Evolutionary conservation across 1,139 yeast species (phyloP).

Genomic region (Arxiozyma slooffiae): DNA sequence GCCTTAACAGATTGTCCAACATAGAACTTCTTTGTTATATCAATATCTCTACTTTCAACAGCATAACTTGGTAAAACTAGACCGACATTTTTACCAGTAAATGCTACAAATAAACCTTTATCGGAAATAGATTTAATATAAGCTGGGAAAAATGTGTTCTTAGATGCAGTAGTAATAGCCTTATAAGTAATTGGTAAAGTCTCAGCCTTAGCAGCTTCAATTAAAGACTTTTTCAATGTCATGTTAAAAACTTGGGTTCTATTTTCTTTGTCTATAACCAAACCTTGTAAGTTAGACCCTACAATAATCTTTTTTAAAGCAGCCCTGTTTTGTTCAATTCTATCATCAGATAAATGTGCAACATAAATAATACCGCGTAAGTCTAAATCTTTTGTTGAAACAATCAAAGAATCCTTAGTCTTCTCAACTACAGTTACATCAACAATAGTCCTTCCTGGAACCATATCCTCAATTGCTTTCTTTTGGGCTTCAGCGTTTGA

Average conservation of each 20-base stretch:
- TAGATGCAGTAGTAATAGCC: constrained; percentile 47
- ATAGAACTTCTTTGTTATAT: constrained; percentile 47
- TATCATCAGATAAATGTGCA: constrained; percentile 71
- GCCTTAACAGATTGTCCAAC: constrained; percentile 60
- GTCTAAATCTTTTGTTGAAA: constrained; percentile 47
- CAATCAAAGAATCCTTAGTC: constrained; percentile 59
- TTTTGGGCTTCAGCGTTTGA: constrained; percentile 44
- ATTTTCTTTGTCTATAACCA: constrained; percentile 60
- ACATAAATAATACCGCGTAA: constrained; percentile 63
- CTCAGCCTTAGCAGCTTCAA: constrained; percentile 50
- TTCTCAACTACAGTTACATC: constrained; percentile 63
- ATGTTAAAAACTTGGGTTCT: constrained; percentile 52
- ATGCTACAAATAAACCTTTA: constrained; percentile 74
- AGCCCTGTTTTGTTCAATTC: constrained; percentile 62
- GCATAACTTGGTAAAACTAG: constrained; percentile 72
- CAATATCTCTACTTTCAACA: constrained; percentile 44
- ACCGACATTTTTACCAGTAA: constrained; percentile 75
- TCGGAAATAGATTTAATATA: constrained; percentile 68
- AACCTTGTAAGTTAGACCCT: constrained; percentile 51
- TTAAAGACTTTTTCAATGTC: constrained; percentile 56
- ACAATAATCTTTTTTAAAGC: constrained; percentile 46
- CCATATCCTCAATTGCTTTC: constrained; percentile 39
- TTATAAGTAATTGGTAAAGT: constrained; percentile 49
- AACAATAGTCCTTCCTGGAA: constrained; percentile 55
- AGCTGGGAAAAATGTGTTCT: constrained; percentile 44